Evolutionary conservation across 805 yeast genomes (phyloP).

Genomic region (Hanseniaspora hatyaiensis): DNA sequence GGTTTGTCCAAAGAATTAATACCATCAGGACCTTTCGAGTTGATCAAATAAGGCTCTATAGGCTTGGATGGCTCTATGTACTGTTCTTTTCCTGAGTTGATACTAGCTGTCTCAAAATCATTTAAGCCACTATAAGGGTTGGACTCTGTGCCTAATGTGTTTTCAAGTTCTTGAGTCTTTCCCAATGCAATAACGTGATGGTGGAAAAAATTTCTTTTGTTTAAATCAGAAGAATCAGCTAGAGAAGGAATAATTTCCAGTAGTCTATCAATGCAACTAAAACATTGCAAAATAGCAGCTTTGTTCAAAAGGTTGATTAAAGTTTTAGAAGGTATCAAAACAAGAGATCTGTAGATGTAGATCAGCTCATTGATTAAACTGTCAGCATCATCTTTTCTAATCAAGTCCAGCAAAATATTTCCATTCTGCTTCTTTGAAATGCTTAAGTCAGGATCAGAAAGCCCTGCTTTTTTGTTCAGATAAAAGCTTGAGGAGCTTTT

Average conservation of each 20-base stretch:
- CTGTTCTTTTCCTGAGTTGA: conserved; percentile 30
- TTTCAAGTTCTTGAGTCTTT: conserved; percentile 36
- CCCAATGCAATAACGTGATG: conserved; percentile 72
- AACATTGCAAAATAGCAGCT: conserved; percentile 47
- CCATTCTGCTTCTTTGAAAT: background rate
- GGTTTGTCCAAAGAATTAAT: conserved; percentile 46
- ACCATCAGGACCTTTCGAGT: conserved; percentile 54
- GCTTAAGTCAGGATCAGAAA: conserved; percentile 1
- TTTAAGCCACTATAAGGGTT: too few species aligned
- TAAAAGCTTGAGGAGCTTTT: background rate
- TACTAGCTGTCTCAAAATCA: conserved; percentile 14
- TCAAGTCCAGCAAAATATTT: conserved; percentile 20
- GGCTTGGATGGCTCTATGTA: conserved; percentile 14
- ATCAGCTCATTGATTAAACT: conserved; percentile 37
- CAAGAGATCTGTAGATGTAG: conserved; percentile 35
- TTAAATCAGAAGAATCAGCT: conserved; percentile 58
- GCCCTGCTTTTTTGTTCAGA: background rate
- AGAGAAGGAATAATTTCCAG: conserved; percentile 41
- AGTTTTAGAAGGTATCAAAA: conserved; percentile 42
- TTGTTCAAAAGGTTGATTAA: conserved; percentile 53
- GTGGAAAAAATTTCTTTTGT: conserved; percentile 76
- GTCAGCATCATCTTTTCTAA: conserved; percentile 36
- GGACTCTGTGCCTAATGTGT: conserved; percentile 3
- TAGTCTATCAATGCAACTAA: conserved; percentile 46
- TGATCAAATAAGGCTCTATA: conserved; percentile 44